phyloP scores from a whole-genome alignment of 306 rosid genomes.

The Dalbergia cochinchinensis region DNA sequence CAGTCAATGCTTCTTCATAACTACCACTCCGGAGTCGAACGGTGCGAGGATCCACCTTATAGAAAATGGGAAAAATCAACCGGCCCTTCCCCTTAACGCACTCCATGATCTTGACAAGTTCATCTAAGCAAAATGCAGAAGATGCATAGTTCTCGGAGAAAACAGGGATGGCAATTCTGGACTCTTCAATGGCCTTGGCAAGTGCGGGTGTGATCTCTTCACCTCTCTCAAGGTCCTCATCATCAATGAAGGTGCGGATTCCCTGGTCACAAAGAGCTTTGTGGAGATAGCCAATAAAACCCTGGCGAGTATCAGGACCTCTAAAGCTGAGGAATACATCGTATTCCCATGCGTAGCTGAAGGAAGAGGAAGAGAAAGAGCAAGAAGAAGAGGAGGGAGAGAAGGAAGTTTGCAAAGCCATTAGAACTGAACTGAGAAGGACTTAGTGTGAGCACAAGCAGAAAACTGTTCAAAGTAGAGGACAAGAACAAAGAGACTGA shows the following conservation, averaged over 20 bases:
- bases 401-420: no score
- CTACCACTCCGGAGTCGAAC: neutral
- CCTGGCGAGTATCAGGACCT: neutral
- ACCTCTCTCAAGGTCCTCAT: no score
- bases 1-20: neutral
- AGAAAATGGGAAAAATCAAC: neutral
- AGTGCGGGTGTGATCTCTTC: no score
- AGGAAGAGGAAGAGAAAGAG: neutral
- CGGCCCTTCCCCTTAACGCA: neutral
- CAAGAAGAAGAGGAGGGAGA: no score
- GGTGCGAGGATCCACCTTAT: neutral
- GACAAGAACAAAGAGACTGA: no score
- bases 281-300: no score
- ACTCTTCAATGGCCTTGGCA: neutral
- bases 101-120: neutral
- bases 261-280: no score
- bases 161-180: neutral
- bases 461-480: no score
- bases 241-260: no score
- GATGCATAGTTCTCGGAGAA: neutral
- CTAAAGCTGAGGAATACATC: neutral
- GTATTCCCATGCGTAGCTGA: neutral
- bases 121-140: neutral
- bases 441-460: no score
- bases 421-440: no score